These are phyloP conservation scores for Delitschia confertaspora DNA, from an alignment of 495 filamentous ascomycete genomes.

Conservation along the genomic window DNA sequence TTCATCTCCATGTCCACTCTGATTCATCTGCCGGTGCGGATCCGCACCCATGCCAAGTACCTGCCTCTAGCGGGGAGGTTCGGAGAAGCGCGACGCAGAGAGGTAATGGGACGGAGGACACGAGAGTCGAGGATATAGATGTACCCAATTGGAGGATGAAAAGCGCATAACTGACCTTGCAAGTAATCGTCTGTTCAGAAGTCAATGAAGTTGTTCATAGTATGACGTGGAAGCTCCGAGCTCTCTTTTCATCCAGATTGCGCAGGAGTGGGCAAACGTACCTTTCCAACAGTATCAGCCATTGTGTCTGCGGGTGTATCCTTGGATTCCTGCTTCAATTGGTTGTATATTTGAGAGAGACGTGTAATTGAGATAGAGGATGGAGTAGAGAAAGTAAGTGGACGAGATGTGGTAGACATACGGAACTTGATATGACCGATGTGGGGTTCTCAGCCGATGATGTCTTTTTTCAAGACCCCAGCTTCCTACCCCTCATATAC, in stretches of 20 bases:
- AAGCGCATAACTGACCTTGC: conserved; percentile 47
- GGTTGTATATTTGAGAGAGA: neutral
- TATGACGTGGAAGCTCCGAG: too few relatives aligned
- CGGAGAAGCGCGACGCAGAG: neutral
- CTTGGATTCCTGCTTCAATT: too few relatives aligned
- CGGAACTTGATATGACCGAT: too few relatives aligned
- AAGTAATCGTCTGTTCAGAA: conserved; percentile 57
- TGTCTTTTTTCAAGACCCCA: too few relatives aligned
- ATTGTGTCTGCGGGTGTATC: too few relatives aligned
- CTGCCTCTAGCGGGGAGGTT: neutral
- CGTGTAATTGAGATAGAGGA: neutral
- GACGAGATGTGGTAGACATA: too few relatives aligned
- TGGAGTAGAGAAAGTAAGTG: neutral
- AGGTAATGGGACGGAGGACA: neutral
- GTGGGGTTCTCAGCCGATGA: too few relatives aligned
- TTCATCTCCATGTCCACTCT: too few relatives aligned
- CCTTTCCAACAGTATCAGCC: conserved; percentile 50
- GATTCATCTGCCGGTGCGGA: too few relatives aligned
- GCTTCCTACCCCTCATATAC: too few relatives aligned
- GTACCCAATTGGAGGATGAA: neutral
- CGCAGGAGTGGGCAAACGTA: conserved; percentile 24
- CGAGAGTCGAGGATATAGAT: neutral
- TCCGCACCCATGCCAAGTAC: conserved; percentile 13
- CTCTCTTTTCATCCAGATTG: neutral
- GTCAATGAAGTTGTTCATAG: conserved; percentile 3